Base-by-base conservation (phyloP, 345 rosid species). In the Turnera subulata region DNA sequence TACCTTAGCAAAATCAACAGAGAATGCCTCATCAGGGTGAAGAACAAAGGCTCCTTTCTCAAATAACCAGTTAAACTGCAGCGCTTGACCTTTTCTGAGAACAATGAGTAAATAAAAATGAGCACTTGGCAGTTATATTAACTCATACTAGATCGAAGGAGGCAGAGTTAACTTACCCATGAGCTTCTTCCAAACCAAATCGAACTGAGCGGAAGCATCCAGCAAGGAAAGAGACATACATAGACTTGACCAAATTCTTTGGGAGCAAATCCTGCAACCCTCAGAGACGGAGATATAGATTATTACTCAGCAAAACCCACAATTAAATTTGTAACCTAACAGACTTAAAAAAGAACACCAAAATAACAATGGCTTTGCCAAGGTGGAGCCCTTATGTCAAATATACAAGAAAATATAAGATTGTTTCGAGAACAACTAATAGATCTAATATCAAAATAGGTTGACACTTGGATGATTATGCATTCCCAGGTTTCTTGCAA, bases 141-240 rank as follows among this genome's bases (percentile, higher is more conserved):
- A 44, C 52, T 15, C 50, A n/a, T 17, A 60, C 50, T 39, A 21
- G 56, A 42, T 52, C 12, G n/a, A 68, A 66, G 9, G 23, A 35
- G 17, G 26, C 54, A 37, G 17, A 24, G 17, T 61, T 33, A 13
- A 54, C 66, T 80, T 81, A 92, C 96, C 96, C 98, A 69, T 88
- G 98, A 77, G 96, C 91, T 82, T 89, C 96, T 63, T 82, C 73
- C 55, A 92, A 80, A 62, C 98, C 96, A 74, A 92, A 89, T 37
- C 96, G 84, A 55, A 92, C 83, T 0, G 98, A 86, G 55, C 91
- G 88, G 68, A 92, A 92, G 79, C 95, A 92, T 55, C 96, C 96
- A 2, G 91, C 86, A 20, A 92, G 81, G 76, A 89, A 89, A 44
- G 98, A 92, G 53, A 83, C 93, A 67, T 89, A 88, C 87, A 88